Conservation (phyloP, 495 filamentous ascomycete genomes). For the Rhypophila decipiens region DNA sequence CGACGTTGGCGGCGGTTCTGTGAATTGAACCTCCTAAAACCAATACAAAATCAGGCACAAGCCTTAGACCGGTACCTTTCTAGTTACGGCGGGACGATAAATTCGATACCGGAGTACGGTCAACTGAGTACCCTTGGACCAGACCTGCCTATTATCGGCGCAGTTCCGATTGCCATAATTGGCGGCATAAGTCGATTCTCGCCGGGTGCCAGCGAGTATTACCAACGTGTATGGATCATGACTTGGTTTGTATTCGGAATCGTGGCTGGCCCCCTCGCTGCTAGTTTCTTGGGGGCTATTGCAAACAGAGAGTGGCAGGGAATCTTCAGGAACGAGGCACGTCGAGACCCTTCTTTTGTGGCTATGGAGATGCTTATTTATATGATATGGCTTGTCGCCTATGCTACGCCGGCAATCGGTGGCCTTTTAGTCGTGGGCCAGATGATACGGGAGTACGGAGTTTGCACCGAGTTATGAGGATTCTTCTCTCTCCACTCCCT, state of each 20-base stretch:
- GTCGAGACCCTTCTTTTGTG: neutral
- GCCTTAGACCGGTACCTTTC: neutral
- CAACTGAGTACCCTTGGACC: too few species aligned
- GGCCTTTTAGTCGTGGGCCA: neutral
- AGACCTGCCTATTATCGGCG: too few species aligned
- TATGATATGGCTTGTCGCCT: neutral
- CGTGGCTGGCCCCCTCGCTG: neutral
- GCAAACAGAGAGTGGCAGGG: neutral
- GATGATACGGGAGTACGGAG: conserved; percentile 1
- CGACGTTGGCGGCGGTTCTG: too few species aligned
- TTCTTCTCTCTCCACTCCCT: too few species aligned
- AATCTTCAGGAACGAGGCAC: neutral
- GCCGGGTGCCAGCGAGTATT: neutral
- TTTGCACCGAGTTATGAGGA: too few species aligned
- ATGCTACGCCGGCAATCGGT: neutral
- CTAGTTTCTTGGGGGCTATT: neutral
- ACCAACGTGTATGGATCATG: neutral
- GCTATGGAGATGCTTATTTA: neutral
- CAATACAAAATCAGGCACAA: too few species aligned
- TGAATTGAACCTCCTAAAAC: too few species aligned
- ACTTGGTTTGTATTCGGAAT: neutral
- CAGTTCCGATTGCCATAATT: neutral
- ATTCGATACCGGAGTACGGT: neutral
- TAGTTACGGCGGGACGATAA: neutral
- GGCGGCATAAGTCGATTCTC: neutral